phyloP scores from a whole-genome alignment of 192 early-diverging fungal species.

The Podila verticillata region DNA sequence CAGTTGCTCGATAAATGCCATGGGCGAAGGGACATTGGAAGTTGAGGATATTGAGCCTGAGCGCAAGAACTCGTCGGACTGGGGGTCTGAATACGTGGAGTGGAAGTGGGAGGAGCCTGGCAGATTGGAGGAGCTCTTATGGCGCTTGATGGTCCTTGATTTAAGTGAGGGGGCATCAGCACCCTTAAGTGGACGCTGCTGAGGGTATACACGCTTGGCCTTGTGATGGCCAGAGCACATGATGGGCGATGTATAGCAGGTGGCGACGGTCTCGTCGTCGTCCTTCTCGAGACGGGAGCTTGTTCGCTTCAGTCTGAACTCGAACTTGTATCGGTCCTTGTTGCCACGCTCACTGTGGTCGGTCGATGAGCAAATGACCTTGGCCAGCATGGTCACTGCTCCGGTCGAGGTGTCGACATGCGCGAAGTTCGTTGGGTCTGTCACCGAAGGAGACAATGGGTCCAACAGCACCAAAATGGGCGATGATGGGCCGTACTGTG shows the following conservation, averaged over 20 bases:
- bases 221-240: constrained; percentile 51
- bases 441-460: constrained; percentile 37
- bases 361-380: constrained; percentile 43
- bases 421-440: constrained; percentile 28
- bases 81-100: not conserved
- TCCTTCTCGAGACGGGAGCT: constrained; percentile 6
- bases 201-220: constrained; percentile 35
- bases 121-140: constrained; percentile 12
- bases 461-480: constrained; percentile 42
- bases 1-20: constrained; percentile 29
- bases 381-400: constrained; percentile 33
- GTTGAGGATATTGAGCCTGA: constrained; percentile 16
- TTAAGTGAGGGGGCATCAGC: constrained; percentile 16
- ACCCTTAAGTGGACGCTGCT: constrained; percentile 19
- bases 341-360: constrained; percentile 49
- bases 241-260: constrained; percentile 28
- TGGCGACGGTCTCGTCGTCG: constrained; percentile 15
- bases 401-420: constrained; percentile 39
- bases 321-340: constrained; percentile 42
- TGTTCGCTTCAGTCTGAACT: constrained; percentile 34
- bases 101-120: not conserved
- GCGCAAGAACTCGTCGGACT: constrained; percentile 9
- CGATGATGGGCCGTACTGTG: constrained; percentile 39
- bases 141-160: constrained; percentile 32
- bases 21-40: constrained; percentile 28